These are phyloP conservation scores for Myxozyma melibiosi DNA, from an alignment of 805 yeast genomes.

Conservation along the genomic window DNA sequence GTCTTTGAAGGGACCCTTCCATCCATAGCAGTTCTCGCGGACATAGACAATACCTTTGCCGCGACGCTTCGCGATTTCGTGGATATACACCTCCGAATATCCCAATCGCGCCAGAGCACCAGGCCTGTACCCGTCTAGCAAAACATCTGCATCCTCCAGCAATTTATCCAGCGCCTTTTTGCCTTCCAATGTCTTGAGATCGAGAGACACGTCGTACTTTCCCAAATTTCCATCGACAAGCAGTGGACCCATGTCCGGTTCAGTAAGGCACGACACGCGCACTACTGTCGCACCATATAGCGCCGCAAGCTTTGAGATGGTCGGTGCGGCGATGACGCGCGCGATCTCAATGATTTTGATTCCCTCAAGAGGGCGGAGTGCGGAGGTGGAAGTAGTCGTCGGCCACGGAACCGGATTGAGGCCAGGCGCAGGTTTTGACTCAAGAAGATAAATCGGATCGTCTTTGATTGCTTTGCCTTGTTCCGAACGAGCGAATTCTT, in stretches of 20 bases:
- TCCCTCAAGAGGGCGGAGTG: constrained; percentile 37
- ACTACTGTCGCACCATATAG: constrained; percentile 44
- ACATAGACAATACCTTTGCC: constrained; percentile 43
- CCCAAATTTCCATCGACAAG: constrained; percentile 44
- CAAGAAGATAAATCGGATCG: constrained; percentile 34
- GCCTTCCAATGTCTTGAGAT: constrained; percentile 40
- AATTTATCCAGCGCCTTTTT: constrained; percentile 38
- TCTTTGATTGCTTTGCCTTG: constrained; percentile 39
- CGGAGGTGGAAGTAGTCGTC: constrained; percentile 27
- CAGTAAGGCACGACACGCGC: constrained; percentile 38
- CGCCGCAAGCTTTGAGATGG: constrained; percentile 41
- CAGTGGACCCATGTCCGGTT: constrained; percentile 44
- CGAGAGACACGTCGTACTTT: constrained; percentile 40
- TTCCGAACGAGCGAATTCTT: constrained; percentile 39
- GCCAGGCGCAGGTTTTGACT: constrained; percentile 39
- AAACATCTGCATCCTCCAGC: constrained; percentile 42
- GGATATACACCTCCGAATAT: constrained; percentile 39
- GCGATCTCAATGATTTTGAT: constrained; percentile 43
- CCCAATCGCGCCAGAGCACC: constrained; percentile 41
- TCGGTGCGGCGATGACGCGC: constrained; percentile 44
- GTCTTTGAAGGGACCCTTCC: constrained; percentile 40
- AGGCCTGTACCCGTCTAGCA: constrained; percentile 43
- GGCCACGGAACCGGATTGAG: no score
- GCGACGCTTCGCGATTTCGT: constrained; percentile 38
- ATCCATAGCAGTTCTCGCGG: constrained; percentile 43